Evolutionary conservation across 1,139 yeast species (phyloP).

Genomic region (Lodderomyces oxycetoniae): DNA sequence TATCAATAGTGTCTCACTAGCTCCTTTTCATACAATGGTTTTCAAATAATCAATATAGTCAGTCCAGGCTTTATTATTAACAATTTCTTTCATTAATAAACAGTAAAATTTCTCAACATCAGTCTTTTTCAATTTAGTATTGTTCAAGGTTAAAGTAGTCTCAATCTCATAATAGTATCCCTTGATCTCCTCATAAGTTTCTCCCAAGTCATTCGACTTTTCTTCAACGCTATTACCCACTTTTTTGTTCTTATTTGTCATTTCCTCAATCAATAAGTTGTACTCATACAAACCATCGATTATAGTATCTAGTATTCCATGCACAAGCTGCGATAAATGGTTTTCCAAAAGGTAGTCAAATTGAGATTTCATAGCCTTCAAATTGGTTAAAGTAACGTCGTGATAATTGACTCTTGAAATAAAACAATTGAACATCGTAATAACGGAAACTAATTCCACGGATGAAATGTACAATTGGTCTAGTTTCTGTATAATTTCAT

Average conservation of each 20-base stretch:
- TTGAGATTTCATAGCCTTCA: slow-evolving; percentile 8
- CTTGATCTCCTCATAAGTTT: slow-evolving; percentile 7
- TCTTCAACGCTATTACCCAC: not conserved
- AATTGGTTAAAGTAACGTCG: slow-evolving; percentile 9
- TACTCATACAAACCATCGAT: slow-evolving; percentile 14
- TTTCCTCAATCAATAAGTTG: slow-evolving; percentile 13
- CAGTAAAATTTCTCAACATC: slow-evolving; percentile 12
- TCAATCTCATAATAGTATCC: slow-evolving; percentile 11
- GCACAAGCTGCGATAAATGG: slow-evolving; percentile 10
- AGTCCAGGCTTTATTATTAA: slow-evolving; percentile 10
- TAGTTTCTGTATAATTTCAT: slow-evolving; percentile 8
- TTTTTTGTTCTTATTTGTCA: slow-evolving; percentile 5
- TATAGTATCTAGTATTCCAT: slow-evolving; percentile 11
- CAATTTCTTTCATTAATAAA: slow-evolving; percentile 9
- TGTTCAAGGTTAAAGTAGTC: slow-evolving; percentile 10
- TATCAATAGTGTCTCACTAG: no score
- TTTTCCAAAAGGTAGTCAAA: slow-evolving; percentile 10
- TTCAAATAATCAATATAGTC: slow-evolving; percentile 8
- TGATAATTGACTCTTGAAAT: slow-evolving; percentile 6
- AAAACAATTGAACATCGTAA: slow-evolving; percentile 10
- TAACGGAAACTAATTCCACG: slow-evolving; percentile 10
- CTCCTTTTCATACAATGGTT: slow-evolving; percentile 3
- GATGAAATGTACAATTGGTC: slow-evolving; percentile 9
- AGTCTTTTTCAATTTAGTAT: slow-evolving; percentile 9
- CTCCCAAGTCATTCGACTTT: not conserved